Conservation (phyloP, 805 yeast species). For the Spencermartinsiella europaea region DNA sequence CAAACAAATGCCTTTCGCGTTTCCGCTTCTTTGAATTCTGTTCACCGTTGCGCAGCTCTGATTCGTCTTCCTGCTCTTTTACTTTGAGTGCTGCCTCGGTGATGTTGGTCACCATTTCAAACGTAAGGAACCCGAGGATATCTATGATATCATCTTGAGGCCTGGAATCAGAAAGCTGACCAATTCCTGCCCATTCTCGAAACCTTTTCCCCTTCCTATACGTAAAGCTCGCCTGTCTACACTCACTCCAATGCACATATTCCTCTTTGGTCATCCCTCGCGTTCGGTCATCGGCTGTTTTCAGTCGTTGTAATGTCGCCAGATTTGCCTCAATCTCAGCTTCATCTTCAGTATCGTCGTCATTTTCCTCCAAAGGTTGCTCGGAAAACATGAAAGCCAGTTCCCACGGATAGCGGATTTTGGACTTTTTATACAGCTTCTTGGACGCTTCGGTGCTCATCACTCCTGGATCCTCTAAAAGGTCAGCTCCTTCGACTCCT, state of each 20-base stretch:
- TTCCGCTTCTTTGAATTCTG: conserved; percentile 41
- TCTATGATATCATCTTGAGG: conserved; percentile 97
- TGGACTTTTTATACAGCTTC: conserved; percentile 61
- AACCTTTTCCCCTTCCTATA: conserved; percentile 91
- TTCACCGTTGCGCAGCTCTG: conserved; percentile 32
- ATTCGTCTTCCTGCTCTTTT: conserved; percentile 59
- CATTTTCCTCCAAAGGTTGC: conserved; percentile 71
- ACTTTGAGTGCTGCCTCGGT: conserved; percentile 88
- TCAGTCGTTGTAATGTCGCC: conserved; percentile 82
- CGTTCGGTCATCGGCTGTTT: conserved; percentile 92
- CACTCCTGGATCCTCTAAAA: conserved; percentile 44
- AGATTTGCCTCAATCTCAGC: conserved; percentile 85
- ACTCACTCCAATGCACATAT: conserved; percentile 98
- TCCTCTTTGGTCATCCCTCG: conserved; percentile 92
- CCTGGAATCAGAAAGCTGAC: conserved; percentile 76
- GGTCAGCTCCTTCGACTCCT: conserved; percentile 49
- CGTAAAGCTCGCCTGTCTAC: conserved; percentile 95
- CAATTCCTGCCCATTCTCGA: conserved; percentile 92
- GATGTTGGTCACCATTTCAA: conserved; percentile 91
- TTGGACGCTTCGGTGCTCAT: conserved; percentile 34
- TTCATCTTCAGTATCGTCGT: conserved; percentile 67
- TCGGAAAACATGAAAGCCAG: conserved; percentile 88
- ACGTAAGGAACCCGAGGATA: conserved; percentile 89
- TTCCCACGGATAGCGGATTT: conserved; percentile 92
- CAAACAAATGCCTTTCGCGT: conserved; percentile 59